A percentile compares a stretch with the other conserved stretches of the same genome.
Evolutionary conservation across 2,329 filamentous ascomycete genomes (phyloP).

Genomic region (Fusarium lyarnte): DNA sequence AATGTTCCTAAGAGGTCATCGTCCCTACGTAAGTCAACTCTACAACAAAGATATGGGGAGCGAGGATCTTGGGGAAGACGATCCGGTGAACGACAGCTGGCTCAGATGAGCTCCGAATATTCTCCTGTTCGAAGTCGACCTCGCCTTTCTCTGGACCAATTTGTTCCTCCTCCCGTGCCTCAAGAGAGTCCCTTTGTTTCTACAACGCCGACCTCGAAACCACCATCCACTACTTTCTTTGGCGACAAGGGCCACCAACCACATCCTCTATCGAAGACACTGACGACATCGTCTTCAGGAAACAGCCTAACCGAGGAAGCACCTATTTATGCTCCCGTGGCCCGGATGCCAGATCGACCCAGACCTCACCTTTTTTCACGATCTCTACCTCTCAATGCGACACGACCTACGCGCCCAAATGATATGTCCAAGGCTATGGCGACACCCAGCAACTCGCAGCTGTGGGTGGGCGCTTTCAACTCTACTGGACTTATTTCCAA

Average conservation of each 20-base stretch:
- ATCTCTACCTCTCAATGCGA: conserved; percentile 52
- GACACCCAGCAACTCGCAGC: conserved; percentile 61
- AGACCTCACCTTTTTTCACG: conserved; percentile 50
- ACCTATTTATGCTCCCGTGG: conserved; percentile 44
- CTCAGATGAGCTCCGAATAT: conserved; percentile 62
- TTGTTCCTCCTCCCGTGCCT: conserved; percentile 68
- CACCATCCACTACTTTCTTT: conserved; percentile 49
- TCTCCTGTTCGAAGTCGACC: conserved; percentile 71
- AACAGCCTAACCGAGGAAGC: conserved; percentile 81
- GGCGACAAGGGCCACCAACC: conserved; percentile 64
- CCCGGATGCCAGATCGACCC: conserved; percentile 41
- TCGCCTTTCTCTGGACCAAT: conserved; percentile 82
- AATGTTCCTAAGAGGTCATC: conserved; percentile 73
- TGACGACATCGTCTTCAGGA: conserved; percentile 87
- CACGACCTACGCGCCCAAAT: conserved; percentile 47
- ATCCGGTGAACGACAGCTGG: conserved; percentile 65
- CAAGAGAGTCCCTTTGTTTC: conserved; percentile 73
- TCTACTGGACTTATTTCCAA: conserved; percentile 96
- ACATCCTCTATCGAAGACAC: conserved; percentile 85
- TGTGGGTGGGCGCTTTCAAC: conserved; percentile 85
- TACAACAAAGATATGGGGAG: conserved; percentile 83
- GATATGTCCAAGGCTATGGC: conserved; percentile 47
- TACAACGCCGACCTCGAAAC: conserved; percentile 61
- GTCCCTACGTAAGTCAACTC: conserved; percentile 84
- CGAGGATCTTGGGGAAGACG: conserved; percentile 71